Evolutionary conservation across 768 basidiomycete genomes (phyloP).

Genomic region (Tubosaeta sp.): DNA sequence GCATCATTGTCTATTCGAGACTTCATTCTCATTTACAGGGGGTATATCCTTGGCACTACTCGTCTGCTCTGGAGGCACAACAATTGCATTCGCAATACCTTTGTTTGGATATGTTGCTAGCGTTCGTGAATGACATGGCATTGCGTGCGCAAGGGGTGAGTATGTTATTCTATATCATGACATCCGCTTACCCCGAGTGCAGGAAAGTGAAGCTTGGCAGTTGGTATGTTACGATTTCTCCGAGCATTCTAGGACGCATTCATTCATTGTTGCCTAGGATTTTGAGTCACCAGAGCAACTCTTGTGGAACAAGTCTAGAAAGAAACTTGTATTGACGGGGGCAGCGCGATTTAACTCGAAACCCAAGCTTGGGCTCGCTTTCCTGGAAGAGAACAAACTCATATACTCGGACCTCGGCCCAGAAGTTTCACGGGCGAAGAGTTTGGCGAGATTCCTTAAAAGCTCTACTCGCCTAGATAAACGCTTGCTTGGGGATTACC

Average conservation of each 20-base stretch:
- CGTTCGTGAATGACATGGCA: slow-evolving; percentile 87
- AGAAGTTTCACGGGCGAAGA: slow-evolving; percentile 53
- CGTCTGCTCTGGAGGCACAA: slow-evolving; percentile 55
- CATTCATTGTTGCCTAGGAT: slow-evolving; percentile 35
- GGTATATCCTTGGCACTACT: slow-evolving; percentile 68
- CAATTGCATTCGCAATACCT: slow-evolving; percentile 79
- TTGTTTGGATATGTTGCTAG: slow-evolving; percentile 82
- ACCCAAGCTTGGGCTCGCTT: slow-evolving; percentile 85
- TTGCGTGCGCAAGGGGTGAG: slow-evolving; percentile 50
- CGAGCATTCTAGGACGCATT: background rate
- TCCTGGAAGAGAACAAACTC: slow-evolving; percentile 89
- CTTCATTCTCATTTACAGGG: slow-evolving; percentile 44
- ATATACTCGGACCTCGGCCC: slow-evolving; percentile 66
- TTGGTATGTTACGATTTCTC: slow-evolving; percentile 43
- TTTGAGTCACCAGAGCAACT: slow-evolving; percentile 55
- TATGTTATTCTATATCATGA: slow-evolving; percentile 9
- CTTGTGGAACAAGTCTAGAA: slow-evolving; percentile 71
- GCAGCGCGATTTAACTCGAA: slow-evolving; percentile 88
- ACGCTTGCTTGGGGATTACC: slow-evolving; percentile 86
- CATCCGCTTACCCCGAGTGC: slow-evolving; percentile 9
- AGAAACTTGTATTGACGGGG: slow-evolving; percentile 80
- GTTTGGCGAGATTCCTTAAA: slow-evolving; percentile 84
- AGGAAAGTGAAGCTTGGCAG: slow-evolving; percentile 59
- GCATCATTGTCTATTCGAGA: background rate
- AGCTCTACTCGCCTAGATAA: slow-evolving; percentile 84